Percentiles rank a stretch among this genome's conserved stretches.
Evolutionary conservation across 352 stramenopile genomes (phyloP).

Genomic region (Globisporangium spiculum): DNA sequence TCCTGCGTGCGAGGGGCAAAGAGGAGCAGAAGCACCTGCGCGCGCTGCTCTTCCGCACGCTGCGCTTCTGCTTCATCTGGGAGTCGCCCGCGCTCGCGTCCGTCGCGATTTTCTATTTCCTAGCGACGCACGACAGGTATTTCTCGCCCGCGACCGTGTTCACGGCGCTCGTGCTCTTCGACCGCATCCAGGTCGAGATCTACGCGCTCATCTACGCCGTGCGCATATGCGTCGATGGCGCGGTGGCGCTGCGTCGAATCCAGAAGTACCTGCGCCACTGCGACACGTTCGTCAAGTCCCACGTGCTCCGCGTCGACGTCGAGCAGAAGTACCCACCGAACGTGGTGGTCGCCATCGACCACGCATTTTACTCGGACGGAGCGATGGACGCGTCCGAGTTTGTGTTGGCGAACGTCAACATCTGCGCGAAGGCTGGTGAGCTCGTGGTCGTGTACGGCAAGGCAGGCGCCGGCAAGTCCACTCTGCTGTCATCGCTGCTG

Average conservation of each 20-base stretch:
- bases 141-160: conserved; percentile 38
- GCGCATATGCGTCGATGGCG: conserved; percentile 17
- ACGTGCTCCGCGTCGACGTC: neutral
- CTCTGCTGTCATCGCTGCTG: conserved; percentile 31
- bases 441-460: conserved; percentile 41
- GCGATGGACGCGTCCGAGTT: conserved; percentile 15
- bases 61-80: conserved; percentile 37
- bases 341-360: conserved; percentile 24
- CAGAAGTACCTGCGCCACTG: conserved; percentile 16
- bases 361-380: conserved; percentile 36
- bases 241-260: conserved; percentile 4
- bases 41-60: conserved; percentile 23
- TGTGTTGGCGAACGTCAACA: conserved; percentile 26
- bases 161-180: conserved; percentile 33
- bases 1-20: conserved; percentile 29
- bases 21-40: conserved; percentile 29
- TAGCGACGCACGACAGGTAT: conserved; percentile 22
- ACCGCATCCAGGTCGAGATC: conserved; percentile 32
- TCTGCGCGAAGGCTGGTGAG: conserved; percentile 28
- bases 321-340: conserved; percentile 16
- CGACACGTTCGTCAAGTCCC: conserved; percentile 8
- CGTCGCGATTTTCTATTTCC: conserved; percentile 31
- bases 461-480: conserved; percentile 39
- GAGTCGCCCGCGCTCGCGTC: conserved; percentile 33
- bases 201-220: conserved; percentile 32